Percentiles rank a stretch among this genome's conserved stretches.
These are phyloP conservation scores for Apiosordaria backusii DNA, from an alignment of 495 filamentous ascomycete species.

Conservation along the genomic window DNA sequence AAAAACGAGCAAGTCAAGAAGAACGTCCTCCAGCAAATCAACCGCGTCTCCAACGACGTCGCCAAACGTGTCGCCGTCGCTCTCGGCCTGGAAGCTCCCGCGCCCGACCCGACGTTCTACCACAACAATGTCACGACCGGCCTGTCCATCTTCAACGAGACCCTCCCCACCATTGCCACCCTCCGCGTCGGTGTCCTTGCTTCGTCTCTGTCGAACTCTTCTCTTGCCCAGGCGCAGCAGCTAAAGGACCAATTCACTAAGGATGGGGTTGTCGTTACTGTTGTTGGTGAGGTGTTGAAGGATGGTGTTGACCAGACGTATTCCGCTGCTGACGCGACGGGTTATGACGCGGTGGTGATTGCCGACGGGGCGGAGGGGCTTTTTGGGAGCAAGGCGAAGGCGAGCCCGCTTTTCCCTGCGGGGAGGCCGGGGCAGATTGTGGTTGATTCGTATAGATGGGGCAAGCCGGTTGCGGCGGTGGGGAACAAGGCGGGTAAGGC, in stretches of 20 bases:
- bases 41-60: conserved; percentile 65
- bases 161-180: conserved; percentile 57
- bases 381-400: conserved; percentile 38
- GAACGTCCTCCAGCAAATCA: conserved; percentile 68
- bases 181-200: conserved; percentile 68
- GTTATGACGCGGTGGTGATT: conserved; percentile 68
- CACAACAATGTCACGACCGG: conserved; percentile 64
- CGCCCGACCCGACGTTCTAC: conserved; percentile 62
- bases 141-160: conserved; percentile 57
- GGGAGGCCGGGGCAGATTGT: conserved; percentile 64
- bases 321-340: conserved; percentile 62
- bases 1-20: conserved; percentile 52
- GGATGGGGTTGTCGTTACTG: conserved; percentile 51
- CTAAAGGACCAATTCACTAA: conserved; percentile 46
- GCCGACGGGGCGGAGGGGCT: conserved; percentile 55
- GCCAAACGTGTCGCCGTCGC: conserved; percentile 62
- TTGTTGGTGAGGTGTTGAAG: conserved; percentile 60
- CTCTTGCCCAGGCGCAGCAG: conserved; percentile 45
- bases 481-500: conserved; percentile 40
- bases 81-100: conserved; percentile 55
- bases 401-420: conserved; percentile 57
- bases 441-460: conserved; percentile 62
- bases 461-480: conserved; percentile 66
- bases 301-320: conserved; percentile 66
- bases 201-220: conserved; percentile 33